Evolutionary conservation across 148 eudicot genomes (phyloP).

Genomic region (Cornus suecica): DNA sequence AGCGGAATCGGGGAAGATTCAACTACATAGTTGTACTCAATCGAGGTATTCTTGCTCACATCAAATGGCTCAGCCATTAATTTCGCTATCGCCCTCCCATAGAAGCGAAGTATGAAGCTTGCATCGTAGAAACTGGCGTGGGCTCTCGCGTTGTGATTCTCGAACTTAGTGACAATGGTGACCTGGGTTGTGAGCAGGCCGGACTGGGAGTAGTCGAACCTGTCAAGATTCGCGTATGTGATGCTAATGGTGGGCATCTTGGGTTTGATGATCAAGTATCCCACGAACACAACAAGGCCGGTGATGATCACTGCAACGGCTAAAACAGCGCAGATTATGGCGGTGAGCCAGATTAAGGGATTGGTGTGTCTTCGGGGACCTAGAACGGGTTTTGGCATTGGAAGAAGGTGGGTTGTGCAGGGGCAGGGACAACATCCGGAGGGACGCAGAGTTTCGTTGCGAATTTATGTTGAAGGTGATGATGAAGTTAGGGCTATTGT

Average conservation of each 20-base stretch:
- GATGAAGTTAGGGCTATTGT: too few species aligned
- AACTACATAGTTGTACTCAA: constrained; percentile 22
- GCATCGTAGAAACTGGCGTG: constrained; percentile 46
- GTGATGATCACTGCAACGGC: constrained; percentile 37
- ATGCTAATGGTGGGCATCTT: constrained; percentile 45
- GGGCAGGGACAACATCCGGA: background rate
- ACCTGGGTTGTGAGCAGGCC: constrained; percentile 39
- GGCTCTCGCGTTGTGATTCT: constrained; percentile 48
- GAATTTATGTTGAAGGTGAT: too few species aligned
- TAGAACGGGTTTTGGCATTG: constrained; percentile 21
- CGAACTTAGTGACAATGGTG: constrained; percentile 34
- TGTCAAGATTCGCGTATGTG: constrained; percentile 38
- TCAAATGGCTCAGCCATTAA: constrained; percentile 37
- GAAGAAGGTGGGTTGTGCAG: background rate
- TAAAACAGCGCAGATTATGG: constrained; percentile 50
- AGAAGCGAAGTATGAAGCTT: constrained; percentile 29
- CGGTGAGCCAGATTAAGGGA: constrained; percentile 55
- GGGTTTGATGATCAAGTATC: constrained; percentile 43
- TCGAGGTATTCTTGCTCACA: constrained; percentile 30
- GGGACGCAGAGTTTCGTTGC: background rate
- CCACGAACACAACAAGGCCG: constrained; percentile 47
- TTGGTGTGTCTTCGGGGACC: constrained; percentile 30
- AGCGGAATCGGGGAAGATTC: constrained; percentile 41
- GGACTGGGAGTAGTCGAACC: constrained; percentile 30
- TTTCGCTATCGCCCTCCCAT: constrained; percentile 33